Evolutionary conservation across 352 stramenopile species (phyloP), one percentile per base, ranked within the genome.

Genomic region (Thalassiosira oceanica): DNA sequence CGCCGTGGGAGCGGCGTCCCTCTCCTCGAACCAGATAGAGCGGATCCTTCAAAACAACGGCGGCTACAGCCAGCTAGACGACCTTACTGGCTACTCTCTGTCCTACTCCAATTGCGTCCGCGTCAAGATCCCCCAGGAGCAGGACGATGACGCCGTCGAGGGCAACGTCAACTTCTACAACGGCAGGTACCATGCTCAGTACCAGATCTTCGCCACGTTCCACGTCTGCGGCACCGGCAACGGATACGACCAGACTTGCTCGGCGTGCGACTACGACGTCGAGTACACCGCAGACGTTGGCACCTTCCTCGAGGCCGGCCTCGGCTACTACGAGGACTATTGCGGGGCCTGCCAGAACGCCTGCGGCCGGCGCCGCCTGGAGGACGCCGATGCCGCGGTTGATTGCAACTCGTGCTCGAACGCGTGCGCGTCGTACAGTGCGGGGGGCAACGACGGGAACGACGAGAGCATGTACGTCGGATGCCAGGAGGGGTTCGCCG

Each of bases 121-220:
- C 15, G 61, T 66, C 10, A 84, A 84, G 48, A 62, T 84, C 15
- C 43, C 46, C 10, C n/a, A n/a, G n/a, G n/a, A n/a, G n/a, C 43
- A 76, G 8, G 65, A 85, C 21, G 71, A 82, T 23, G 76, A 83
- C 60, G 43, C 45, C 2, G 36, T 49, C 20, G 70, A 73, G 26
- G 68, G 77, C 1, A 76, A 83, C 50, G 50, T 54, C 3, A 73
- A 64, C 29, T 85, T 81, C 46, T 78, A 79, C 66, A 82, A 85
- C 52, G 70, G 76, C 0, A 27, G 50, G 8, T 82, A 80, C 39
- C 54, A 65, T 18, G 51, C 65, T 20, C 60, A 80, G 37, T 80
- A 70, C 42, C 36, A 51, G 6, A n/a, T 39, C 8, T 83, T 73
- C 33, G 66, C 48, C 10, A 61, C 66, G 4, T 83, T 78, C 58